Base-by-base conservation (phyloP, 2,329 filamentous ascomycete genomes). In the Uncinocarpus reesii region DNA sequence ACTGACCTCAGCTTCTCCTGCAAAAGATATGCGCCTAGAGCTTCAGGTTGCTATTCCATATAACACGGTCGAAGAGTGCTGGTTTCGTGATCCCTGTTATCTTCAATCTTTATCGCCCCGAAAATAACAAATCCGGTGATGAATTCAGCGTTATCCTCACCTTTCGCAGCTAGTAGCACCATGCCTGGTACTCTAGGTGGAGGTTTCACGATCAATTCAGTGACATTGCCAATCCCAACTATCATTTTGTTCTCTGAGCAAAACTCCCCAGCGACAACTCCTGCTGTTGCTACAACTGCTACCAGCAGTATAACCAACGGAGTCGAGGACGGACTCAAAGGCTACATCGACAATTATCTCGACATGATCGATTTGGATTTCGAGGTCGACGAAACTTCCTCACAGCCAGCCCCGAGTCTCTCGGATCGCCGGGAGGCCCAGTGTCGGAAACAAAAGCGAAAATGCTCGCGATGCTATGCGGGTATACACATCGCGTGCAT, bases 401-500 rank as follows among this genome's bases (percentile, higher is more conserved):
- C 36, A 20, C 6, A 23, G 11, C 29, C 26, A n/a, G 8, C 3
- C 13, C 20, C 41, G 8, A 45, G 21, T 7, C 13, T 18, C 21
- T 6, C 4, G n/a, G 21, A 16, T 6, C n/a, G 4, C 2, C 24
- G 42, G 31, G 42, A 34, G 11, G 28, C 13, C 13, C 10, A 35
- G 8, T 45, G 42, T n/a, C 31, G n/a, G 20, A 35, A 20, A n/a
- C 31, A 37, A 16, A 35, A 36, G 29, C 24, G 32, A 36, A 46
- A 37, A 16, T 46, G 43, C 21, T 8, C 10, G 20, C 20, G 43
- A 16, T 46, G 43, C 24, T 29, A 28, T 20, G 11, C 8, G 1
- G 43, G 43, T 8, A 31, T 46, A 15, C 43, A 37, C 23, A 11
- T 46, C 20, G 43, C 24, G 5, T 46, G 43, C 18, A 28, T 46